Conservation (phyloP, 192 early-diverging fungal genomes). For the Fimicolochytrium jonesii region DNA sequence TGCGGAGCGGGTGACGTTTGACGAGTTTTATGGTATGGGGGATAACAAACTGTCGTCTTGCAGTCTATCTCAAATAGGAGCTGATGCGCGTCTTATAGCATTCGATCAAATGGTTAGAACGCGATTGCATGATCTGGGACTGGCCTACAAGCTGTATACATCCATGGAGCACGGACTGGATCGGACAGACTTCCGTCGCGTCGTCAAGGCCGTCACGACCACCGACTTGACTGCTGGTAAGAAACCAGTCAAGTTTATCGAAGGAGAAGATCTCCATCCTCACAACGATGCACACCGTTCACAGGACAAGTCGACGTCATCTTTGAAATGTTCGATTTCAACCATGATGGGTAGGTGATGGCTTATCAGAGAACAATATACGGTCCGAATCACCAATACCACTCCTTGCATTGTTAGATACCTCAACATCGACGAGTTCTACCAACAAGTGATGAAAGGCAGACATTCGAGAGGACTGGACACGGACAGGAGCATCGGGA, state of each 20-base stretch:
- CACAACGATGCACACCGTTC: too few relatives aligned
- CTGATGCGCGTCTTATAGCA: background rate
- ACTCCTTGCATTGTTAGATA: too few relatives aligned
- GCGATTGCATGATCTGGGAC: conserved; percentile 29
- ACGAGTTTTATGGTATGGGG: conserved; percentile 22
- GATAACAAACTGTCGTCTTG: background rate
- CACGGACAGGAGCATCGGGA: conserved; percentile 4
- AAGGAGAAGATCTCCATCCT: too few relatives aligned
- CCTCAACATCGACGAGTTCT: conserved; percentile 29
- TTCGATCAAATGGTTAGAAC: conserved; percentile 34
- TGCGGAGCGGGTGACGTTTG: conserved; percentile 26
- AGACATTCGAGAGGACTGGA: conserved; percentile 19
- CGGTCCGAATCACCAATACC: too few relatives aligned
- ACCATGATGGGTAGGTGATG: conserved; percentile 13
- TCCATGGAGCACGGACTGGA: conserved; percentile 18
- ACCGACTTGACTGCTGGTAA: conserved; percentile 25
- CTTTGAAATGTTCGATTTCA: conserved; percentile 28
- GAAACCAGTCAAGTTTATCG: too few relatives aligned
- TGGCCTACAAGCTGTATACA: conserved; percentile 34
- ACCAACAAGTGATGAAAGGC: conserved; percentile 25
- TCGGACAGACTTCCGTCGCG: conserved; percentile 18
- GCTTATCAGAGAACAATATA: too few relatives aligned
- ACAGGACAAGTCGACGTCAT: conserved; percentile 35
- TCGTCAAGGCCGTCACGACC: conserved; percentile 27
- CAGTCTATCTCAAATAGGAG: background rate